Conservation (phyloP, 345 rosid species). For the Sisymbrium altissimum region DNA sequence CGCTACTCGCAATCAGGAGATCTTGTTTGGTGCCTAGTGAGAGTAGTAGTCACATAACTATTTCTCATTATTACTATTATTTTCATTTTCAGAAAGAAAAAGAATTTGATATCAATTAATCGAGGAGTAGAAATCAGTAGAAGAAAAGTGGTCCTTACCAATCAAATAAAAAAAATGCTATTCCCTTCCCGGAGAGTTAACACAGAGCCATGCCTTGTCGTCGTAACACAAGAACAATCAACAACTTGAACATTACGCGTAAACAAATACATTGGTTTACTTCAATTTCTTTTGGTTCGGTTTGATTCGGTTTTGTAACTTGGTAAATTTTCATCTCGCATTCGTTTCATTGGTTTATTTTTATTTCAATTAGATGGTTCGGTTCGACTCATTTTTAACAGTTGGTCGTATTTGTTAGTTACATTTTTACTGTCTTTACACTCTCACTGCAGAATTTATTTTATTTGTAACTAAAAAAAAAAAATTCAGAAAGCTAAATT, state of each 20-base stretch:
- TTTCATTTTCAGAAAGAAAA: too few relatives aligned
- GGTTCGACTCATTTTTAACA: too few relatives aligned
- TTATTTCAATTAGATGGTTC: too few relatives aligned
- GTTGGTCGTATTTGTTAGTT: too few relatives aligned
- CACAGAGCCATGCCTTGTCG: background rate
- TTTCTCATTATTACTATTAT: too few relatives aligned
- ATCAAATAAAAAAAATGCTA: background rate
- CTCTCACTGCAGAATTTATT: too few relatives aligned
- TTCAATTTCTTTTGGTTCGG: background rate
- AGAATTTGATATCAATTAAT: too few relatives aligned
- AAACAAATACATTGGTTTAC: background rate
- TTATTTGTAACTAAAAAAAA: too few relatives aligned
- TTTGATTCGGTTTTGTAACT: background rate
- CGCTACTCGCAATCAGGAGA: background rate
- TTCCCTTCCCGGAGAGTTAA: background rate
- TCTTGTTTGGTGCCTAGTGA: background rate
- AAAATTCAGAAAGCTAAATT: too few relatives aligned
- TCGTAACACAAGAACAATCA: background rate
- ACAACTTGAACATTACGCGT: background rate
- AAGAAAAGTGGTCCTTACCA: background rate
- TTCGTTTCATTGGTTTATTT: too few relatives aligned
- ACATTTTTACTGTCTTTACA: too few relatives aligned
- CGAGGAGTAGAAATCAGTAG: background rate
- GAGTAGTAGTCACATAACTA: background rate
- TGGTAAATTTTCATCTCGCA: background rate